Evolutionary conservation across 176 grass and related monocot species (phyloP), one percentile per base, ranked within the genome.

Genomic region (sorghum (Sorghum bicolor)): DNA sequence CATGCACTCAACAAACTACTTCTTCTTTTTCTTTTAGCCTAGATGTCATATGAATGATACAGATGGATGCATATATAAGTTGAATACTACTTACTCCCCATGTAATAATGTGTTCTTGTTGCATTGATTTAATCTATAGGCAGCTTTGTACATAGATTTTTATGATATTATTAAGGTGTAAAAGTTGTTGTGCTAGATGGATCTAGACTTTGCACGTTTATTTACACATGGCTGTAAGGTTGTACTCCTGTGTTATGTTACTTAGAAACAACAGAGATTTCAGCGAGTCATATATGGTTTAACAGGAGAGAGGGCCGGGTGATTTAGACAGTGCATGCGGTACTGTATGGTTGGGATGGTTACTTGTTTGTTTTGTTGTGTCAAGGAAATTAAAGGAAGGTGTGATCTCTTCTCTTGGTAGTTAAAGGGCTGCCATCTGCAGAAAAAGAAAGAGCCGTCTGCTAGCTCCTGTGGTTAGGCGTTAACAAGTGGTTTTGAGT

Each of bases 401-500:
- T 39, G 41, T 73, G 16, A 22, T 83, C 22, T 77, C 20, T 44
- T 76, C 68, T 61, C 75, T 39, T 52, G 83, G 47, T 81, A 2
- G 76, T 76, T 89, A 70, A 36, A 89, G 63, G 29, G 48, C 48
- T 84, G 15, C 45, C 70, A 85, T 89, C n/a, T 60, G 38, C 79
- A 9, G 30, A 52, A 70, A 65, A 61, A 65, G 25, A 17, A 31
- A 39, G 24, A 43, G 17, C 16, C 5, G 41, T 15, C n/a, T 63
- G 34, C 7, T 78, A 64, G 36, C 7, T 73, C 70, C 28, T 73
- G 25, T 48, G 15, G 70, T 48, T 48, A 31, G 8, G n/a, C 40
- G 10, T 62, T 25, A 26, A 5, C 3, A 28, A 8, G 69, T 72
- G 34, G 37, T 62, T 13, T 70, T 41, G 68, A 72, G 39, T 45